Evolutionary conservation across 192 early-diverging fungal genomes (phyloP).

Genomic region (Gonapodya prolifera): DNA sequence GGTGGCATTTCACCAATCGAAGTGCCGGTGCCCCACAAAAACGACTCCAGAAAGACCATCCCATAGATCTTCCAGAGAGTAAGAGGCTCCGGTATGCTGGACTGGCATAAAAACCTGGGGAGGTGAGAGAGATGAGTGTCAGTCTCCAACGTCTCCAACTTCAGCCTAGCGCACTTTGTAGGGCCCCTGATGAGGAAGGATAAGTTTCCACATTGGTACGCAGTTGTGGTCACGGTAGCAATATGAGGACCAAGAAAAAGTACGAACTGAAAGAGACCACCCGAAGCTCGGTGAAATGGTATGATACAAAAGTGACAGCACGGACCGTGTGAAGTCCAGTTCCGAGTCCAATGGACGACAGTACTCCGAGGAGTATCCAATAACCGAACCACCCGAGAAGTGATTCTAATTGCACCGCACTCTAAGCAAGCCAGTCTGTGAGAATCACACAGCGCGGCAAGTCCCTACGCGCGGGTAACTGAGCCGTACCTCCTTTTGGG

Average conservation of each 20-base stretch:
- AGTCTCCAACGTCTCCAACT: no score
- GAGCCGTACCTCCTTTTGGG: neutral
- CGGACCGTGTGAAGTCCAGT: constrained; percentile 73
- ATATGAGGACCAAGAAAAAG: constrained; percentile 88
- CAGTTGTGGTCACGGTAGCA: constrained; percentile 76
- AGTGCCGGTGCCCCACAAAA: constrained; percentile 90
- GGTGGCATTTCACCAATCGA: constrained; percentile 89
- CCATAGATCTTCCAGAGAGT: constrained; percentile 48
- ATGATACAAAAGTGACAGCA: neutral
- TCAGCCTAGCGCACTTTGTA: constrained; percentile 25
- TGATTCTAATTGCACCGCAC: constrained; percentile 29
- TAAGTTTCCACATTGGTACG: constrained; percentile 63
- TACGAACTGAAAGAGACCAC: constrained; percentile 40
- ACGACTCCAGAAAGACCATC: constrained; percentile 63
- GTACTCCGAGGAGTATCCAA: constrained; percentile 75
- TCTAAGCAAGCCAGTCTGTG: constrained; percentile 6
- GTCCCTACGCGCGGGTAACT: no score
- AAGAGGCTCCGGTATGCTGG: constrained; percentile 13
- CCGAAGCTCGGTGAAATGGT: no score
- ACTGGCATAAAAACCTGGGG: constrained; percentile 16
- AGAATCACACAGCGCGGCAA: constrained; percentile 18
- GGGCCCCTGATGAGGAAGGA: constrained; percentile 39
- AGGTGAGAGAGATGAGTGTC: neutral
- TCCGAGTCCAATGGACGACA: constrained; percentile 85
- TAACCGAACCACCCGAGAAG: constrained; percentile 71